Conservation (phyloP, 2,329 filamentous ascomycete species). For the Nothophoma quercina region DNA sequence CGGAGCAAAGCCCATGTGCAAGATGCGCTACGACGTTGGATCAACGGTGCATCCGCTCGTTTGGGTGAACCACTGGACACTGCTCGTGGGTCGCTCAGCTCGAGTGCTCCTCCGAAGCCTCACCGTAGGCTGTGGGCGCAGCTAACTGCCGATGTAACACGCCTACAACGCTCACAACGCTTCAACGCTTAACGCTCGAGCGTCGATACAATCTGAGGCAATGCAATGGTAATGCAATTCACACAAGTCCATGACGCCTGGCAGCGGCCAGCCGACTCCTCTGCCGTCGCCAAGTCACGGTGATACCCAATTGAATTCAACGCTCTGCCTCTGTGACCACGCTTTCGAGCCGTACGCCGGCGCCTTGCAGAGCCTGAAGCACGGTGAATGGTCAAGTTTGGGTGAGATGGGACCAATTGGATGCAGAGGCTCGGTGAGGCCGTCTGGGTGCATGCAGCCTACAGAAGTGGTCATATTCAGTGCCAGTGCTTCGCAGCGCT, state of each 20-base stretch:
- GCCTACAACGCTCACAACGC: background rate
- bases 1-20: slow-evolving; percentile 1
- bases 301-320: background rate
- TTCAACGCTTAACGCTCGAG: background rate
- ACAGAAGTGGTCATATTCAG: background rate
- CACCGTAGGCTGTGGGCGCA: background rate
- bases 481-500: background rate
- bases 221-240: slow-evolving; percentile 10
- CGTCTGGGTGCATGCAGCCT: background rate
- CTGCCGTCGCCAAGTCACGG: background rate
- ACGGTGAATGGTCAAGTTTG: background rate
- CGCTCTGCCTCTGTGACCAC: background rate
- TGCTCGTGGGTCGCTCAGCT: slow-evolving; percentile 16
- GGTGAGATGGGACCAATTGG: background rate
- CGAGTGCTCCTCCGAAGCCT: background rate
- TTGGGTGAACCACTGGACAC: slow-evolving; percentile 11
- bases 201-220: background rate
- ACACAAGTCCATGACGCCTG: slow-evolving; percentile 10
- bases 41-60: slow-evolving; percentile 6
- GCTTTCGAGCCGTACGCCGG: background rate
- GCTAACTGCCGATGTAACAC: slow-evolving; percentile 1
- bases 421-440: slow-evolving; percentile 1
- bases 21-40: slow-evolving; percentile 10
- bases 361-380: background rate
- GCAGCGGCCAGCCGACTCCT: background rate